phyloP scores from a whole-genome alignment of 2,329 filamentous ascomycete species.

The Botrytis paeoniae region DNA sequence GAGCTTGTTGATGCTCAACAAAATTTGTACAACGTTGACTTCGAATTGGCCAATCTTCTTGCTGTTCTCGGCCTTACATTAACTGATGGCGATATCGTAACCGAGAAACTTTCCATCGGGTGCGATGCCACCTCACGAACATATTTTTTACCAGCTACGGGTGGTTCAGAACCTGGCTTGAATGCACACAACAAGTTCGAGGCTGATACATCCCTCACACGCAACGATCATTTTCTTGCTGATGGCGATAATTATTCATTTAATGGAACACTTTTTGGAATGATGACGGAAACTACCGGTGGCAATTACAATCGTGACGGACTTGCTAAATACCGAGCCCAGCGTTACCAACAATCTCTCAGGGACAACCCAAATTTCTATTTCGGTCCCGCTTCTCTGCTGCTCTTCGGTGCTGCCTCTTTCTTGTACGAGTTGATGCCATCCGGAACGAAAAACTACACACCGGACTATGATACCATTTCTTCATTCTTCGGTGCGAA shows the following conservation, averaged over 20 bases:
- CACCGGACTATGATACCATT: background rate
- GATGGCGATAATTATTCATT: slow-evolving; percentile 26
- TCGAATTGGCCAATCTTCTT: slow-evolving; percentile 25
- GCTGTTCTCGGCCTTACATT: slow-evolving; percentile 21
- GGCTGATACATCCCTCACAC: slow-evolving; percentile 49
- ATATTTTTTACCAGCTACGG: slow-evolving; percentile 25
- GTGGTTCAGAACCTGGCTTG: slow-evolving; percentile 29
- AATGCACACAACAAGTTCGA: slow-evolving; percentile 50
- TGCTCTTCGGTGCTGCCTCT: background rate
- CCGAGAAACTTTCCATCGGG: slow-evolving; percentile 31
- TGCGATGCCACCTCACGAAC: slow-evolving; percentile 37
- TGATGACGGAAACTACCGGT: slow-evolving; percentile 33
- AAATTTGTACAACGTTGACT: slow-evolving; percentile 32
- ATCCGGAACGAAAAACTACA: background rate
- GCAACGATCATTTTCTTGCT: slow-evolving; percentile 44
- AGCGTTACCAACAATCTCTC: slow-evolving; percentile 36
- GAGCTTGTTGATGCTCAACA: slow-evolving; percentile 34
- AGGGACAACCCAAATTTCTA: slow-evolving; percentile 30
- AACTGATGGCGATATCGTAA: slow-evolving; percentile 30
- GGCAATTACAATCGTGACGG: slow-evolving; percentile 39
- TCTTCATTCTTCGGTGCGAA: slow-evolving; percentile 3
- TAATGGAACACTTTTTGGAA: slow-evolving; percentile 37
- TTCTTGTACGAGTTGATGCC: slow-evolving; percentile 13
- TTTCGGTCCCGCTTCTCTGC: slow-evolving; percentile 26
- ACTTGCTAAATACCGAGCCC: slow-evolving; percentile 33